Evolutionary conservation across 306 rosid genomes (phyloP).

Genomic region (Gastrolobium bilobum): DNA sequence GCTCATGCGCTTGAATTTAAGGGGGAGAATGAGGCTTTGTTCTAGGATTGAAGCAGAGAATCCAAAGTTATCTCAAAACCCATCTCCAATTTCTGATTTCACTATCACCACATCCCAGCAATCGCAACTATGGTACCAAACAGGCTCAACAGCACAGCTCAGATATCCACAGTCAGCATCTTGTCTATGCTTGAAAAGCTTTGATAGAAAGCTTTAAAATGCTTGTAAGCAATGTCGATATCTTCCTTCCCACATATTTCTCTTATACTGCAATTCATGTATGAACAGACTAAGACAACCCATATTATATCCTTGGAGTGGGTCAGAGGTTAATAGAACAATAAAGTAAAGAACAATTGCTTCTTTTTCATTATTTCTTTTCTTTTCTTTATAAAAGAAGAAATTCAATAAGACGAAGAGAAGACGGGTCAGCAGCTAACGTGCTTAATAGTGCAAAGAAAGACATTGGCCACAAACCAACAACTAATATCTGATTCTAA

Average conservation of each 20-base stretch:
- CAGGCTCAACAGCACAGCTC: conserved; percentile 27
- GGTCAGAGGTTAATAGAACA: conserved; percentile 31
- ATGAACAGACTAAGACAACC: conserved; percentile 33
- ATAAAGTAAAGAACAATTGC: conserved; percentile 32
- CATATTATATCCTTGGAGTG: not conserved
- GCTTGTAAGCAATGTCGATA: conserved; percentile 84
- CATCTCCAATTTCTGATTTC: conserved; percentile 20
- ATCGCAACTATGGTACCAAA: conserved; percentile 20
- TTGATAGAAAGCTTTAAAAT: conserved; percentile 90
- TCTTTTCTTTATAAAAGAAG: not conserved
- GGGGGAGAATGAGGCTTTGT: conserved; percentile 52
- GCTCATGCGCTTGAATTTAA: conserved; percentile 48
- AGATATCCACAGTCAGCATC: conserved; percentile 75
- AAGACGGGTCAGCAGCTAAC: not conserved
- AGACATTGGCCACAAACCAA: not conserved
- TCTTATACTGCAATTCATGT: conserved; percentile 74
- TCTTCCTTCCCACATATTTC: conserved; percentile 97
- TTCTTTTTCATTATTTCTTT: conserved; percentile 15
- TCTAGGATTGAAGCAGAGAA: conserved; percentile 34
- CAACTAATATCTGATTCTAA: not conserved
- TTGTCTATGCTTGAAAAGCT: conserved; percentile 82
- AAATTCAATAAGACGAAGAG: not conserved
- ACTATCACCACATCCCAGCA: conserved; percentile 45
- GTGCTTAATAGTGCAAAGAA: not conserved
- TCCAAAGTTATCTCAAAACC: conserved; percentile 14